Percentiles rank a stretch among this genome's conserved stretches.
These are phyloP conservation scores for Alloteropsis semialata DNA, from an alignment of 176 grass and related monocot genomes.

Conservation along the genomic window DNA sequence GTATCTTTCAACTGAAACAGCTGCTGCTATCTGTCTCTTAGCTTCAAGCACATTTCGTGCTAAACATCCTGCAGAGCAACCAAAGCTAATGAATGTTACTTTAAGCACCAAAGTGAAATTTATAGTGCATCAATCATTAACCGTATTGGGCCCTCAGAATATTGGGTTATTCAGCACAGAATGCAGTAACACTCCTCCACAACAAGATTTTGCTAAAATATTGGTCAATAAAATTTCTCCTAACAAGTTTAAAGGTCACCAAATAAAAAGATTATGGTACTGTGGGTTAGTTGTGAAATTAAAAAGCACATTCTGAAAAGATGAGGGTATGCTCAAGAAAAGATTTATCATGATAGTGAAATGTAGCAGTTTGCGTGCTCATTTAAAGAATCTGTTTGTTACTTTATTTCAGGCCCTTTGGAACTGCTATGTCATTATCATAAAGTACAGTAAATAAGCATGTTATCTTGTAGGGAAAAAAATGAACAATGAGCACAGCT, in stretches of 20 bases:
- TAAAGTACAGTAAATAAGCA: background rate
- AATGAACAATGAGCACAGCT: background rate
- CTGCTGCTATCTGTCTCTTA: constrained; percentile 65
- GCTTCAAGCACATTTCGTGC: constrained; percentile 51
- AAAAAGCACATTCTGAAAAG: background rate
- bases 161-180: background rate
- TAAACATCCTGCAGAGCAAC: constrained; percentile 56
- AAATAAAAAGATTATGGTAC: background rate
- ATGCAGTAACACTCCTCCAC: background rate
- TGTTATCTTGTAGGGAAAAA: background rate
- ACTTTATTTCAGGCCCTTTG: background rate
- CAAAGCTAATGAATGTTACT: background rate
- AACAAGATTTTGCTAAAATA: background rate
- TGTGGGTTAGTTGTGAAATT: background rate
- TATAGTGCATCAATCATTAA: background rate
- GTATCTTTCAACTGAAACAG: constrained; percentile 71
- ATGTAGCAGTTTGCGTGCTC: background rate
- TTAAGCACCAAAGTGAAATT: background rate
- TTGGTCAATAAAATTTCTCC: background rate
- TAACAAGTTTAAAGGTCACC: background rate
- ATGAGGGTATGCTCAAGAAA: background rate
- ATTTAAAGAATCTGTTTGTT: background rate
- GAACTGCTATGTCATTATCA: background rate
- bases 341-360: background rate
- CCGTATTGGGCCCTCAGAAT: background rate